These are phyloP conservation scores for Botrytis tulipae DNA, from an alignment of 2,329 filamentous ascomycete species.

Conservation along the genomic window DNA sequence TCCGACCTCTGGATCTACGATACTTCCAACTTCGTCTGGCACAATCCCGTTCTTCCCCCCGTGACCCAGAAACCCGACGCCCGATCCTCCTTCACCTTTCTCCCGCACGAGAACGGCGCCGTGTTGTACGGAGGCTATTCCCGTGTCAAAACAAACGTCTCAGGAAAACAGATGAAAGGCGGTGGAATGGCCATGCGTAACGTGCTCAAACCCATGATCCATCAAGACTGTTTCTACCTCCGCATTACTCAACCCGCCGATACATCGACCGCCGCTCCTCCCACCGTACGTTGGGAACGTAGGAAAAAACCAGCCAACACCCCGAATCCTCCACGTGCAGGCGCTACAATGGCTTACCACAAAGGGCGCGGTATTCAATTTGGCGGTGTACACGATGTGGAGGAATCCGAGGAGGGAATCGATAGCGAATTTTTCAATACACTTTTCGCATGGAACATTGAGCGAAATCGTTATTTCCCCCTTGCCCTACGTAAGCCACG, in stretches of 20 bases:
- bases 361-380: conserved; percentile 91
- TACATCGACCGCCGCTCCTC: conserved; percentile 61
- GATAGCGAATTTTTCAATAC: conserved; percentile 97
- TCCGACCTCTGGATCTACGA: conserved; percentile 96
- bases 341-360: conserved; percentile 91
- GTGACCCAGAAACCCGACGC: conserved; percentile 86
- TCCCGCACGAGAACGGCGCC: conserved; percentile 87
- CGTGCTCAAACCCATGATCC: conserved; percentile 80
- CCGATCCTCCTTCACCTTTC: conserved; percentile 84
- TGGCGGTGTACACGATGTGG: conserved; percentile 90
- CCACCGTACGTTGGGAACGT: conserved; percentile 83
- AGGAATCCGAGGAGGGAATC: conserved; percentile 89
- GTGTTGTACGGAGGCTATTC: conserved; percentile 94
- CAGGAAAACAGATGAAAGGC: conserved; percentile 63
- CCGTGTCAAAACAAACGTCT: conserved; percentile 71
- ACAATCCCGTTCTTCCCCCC: conserved; percentile 69
- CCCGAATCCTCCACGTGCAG: conserved; percentile 79
- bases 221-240: conserved; percentile 94
- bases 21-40: conserved; percentile 82
- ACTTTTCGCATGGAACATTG: conserved; percentile 90
- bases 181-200: conserved; percentile 61
- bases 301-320: conserved; percentile 89
- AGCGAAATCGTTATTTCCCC: conserved; percentile 92
- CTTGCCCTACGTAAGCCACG: conserved; percentile 74
- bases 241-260: conserved; percentile 75